These are phyloP conservation scores for Termitomyces sp. DNA, from an alignment of 768 basidiomycete genomes.

Conservation along the genomic window DNA sequence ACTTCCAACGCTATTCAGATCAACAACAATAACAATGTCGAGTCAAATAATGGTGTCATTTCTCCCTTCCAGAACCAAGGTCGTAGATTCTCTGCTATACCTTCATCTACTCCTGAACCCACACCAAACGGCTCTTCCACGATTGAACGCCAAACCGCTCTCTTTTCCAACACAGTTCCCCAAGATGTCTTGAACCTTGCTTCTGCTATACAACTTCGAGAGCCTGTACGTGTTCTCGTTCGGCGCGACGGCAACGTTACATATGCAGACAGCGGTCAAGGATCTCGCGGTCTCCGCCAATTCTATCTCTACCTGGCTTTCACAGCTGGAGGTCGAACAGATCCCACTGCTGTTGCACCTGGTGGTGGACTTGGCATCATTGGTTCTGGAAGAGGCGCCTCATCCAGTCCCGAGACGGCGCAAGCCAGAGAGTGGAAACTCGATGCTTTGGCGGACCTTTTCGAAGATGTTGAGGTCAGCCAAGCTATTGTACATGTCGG, in stretches of 20 bases:
- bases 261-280: conserved; percentile 59
- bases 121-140: conserved; percentile 27
- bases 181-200: conserved; percentile 97
- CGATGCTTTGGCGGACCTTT: conserved; percentile 85
- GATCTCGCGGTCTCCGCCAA: conserved; percentile 84
- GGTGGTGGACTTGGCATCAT: conserved; percentile 82
- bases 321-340: conserved; percentile 76
- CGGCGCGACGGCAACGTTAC: conserved; percentile 85
- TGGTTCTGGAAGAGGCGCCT: conserved; percentile 80
- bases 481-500: conserved; percentile 89
- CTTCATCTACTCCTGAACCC: conserved; percentile 41
- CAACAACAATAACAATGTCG: conserved; percentile 46
- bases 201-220: conserved; percentile 86
- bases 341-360: conserved; percentile 39
- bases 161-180: conserved; percentile 98
- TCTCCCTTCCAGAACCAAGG: conserved; percentile 37
- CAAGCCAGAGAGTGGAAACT: conserved; percentile 94
- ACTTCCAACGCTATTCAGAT: conserved; percentile 31
- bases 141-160: conserved; percentile 84
- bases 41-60: conserved; percentile 32
- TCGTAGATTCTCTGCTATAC: conserved; percentile 59
- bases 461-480: conserved; percentile 79
- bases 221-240: conserved; percentile 97
- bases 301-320: conserved; percentile 97
- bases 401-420: conserved; percentile 72